Conservation (phyloP, 1,139 yeast species). For the Pichia sp. region DNA sequence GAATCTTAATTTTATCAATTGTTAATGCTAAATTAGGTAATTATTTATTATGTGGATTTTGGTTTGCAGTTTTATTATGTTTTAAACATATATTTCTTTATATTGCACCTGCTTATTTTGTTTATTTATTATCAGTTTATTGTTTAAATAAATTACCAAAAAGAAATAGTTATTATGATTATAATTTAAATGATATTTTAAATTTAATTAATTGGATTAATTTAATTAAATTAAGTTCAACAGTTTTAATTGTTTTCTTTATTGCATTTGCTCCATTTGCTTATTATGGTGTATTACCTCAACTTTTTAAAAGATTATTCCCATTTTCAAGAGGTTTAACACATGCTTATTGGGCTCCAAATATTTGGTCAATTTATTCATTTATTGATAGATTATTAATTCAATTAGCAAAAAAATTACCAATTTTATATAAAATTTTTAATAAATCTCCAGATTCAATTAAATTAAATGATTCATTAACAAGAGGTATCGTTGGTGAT, state of each 20-base stretch:
- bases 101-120: slow-evolving; percentile 90
- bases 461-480: slow-evolving; percentile 27
- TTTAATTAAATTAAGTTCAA: slow-evolving; percentile 52
- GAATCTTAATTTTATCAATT: slow-evolving; percentile 67
- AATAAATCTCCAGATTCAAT: slow-evolving; percentile 1
- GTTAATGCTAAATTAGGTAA: slow-evolving; percentile 59
- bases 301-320: slow-evolving; percentile 64
- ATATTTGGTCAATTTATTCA: slow-evolving; percentile 92
- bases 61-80: slow-evolving; percentile 74
- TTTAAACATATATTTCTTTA: slow-evolving; percentile 92
- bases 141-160: slow-evolving; percentile 41
- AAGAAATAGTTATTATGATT: not conserved
- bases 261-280: slow-evolving; percentile 80
- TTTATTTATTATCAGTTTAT: slow-evolving; percentile 67
- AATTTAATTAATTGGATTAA: slow-evolving; percentile 52
- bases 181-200: slow-evolving; percentile 28
- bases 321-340: slow-evolving; percentile 95
- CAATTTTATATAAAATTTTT: slow-evolving; percentile 16
- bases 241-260: slow-evolving; percentile 58
- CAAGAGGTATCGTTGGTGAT: slow-evolving; percentile 91
- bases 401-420: slow-evolving; percentile 29
- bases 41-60: slow-evolving; percentile 59
- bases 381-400: slow-evolving; percentile 73
- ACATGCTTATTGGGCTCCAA: slow-evolving; percentile 99
- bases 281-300: slow-evolving; percentile 56